Conservation (phyloP, 2,329 filamentous ascomycete genomes). For the Hypoxylon sp. region DNA sequence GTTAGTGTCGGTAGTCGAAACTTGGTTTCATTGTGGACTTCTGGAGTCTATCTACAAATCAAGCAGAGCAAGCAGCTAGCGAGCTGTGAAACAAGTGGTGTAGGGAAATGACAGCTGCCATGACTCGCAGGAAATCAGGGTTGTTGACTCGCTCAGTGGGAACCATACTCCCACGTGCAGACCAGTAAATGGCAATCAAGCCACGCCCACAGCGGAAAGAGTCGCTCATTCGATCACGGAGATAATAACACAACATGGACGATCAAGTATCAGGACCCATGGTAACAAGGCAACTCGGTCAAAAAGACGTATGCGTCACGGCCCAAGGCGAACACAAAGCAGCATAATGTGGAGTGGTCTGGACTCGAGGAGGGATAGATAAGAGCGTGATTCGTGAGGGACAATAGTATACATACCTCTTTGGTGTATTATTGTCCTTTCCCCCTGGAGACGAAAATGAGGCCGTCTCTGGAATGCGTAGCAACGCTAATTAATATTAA, state of each 20-base stretch:
- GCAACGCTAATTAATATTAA: conserved; percentile 36
- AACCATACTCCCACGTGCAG: conserved; percentile 29
- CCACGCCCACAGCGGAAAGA: conserved; percentile 24
- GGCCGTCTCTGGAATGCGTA: conserved; percentile 39
- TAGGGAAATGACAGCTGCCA: conserved; percentile 36
- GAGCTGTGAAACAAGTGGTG: conserved; percentile 35
- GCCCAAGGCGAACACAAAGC: conserved; percentile 36
- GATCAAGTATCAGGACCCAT: conserved; percentile 38
- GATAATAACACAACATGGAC: conserved; percentile 39
- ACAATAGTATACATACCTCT: conserved; percentile 31
- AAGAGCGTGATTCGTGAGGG: not conserved
- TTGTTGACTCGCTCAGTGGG: conserved; percentile 28
- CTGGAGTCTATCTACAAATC: conserved; percentile 36
- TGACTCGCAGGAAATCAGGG: conserved; percentile 44
- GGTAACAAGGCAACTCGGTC: conserved; percentile 35
- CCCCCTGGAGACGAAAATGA: conserved; percentile 25
- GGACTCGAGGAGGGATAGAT: conserved; percentile 17
- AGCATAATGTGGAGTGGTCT: conserved; percentile 10
- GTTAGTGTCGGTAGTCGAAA: conserved; percentile 42
- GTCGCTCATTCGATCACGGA: conserved; percentile 35
- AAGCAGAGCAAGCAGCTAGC: conserved; percentile 39
- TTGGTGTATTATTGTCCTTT: conserved; percentile 14
- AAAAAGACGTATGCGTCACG: conserved; percentile 44
- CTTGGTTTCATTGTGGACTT: conserved; percentile 29
- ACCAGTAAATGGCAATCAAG: conserved; percentile 21